Percentiles rank a stretch among this genome's conserved stretches.
Conservation (phyloP, 1,284 basidiomycete species). For the Amylostereum areolatum region DNA sequence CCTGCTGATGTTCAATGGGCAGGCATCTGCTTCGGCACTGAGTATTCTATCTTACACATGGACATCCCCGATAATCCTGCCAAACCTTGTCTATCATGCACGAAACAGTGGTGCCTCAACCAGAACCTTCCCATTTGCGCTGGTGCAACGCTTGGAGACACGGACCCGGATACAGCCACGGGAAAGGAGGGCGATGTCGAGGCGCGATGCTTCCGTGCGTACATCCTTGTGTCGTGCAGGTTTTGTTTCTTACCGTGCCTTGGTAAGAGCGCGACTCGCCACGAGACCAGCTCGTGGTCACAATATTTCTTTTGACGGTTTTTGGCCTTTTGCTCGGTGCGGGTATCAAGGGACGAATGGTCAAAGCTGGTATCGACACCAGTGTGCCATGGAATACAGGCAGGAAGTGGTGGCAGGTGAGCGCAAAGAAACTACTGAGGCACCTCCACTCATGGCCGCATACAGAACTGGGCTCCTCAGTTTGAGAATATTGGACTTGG, state of each 20-base stretch:
- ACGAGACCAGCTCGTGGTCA: constrained; percentile 86
- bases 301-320: constrained; percentile 81
- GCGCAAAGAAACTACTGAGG: constrained; percentile 16
- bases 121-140: constrained; percentile 85
- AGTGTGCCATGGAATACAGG: constrained; percentile 55
- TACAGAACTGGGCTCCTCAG: constrained; percentile 55
- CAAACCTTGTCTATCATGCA: constrained; percentile 89
- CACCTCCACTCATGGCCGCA: not conserved
- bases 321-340: constrained; percentile 80
- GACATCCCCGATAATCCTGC: constrained; percentile 76
- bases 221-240: constrained; percentile 14
- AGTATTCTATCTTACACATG: constrained; percentile 83
- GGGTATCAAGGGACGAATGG: constrained; percentile 75
- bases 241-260: not conserved
- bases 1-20: constrained; percentile 1
- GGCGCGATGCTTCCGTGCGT: constrained; percentile 91
- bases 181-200: constrained; percentile 97
- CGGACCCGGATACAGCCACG: constrained; percentile 87
- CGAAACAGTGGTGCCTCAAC: constrained; percentile 92
- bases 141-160: constrained; percentile 79
- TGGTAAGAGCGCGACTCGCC: constrained; percentile 76
- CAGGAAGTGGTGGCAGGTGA: constrained; percentile 76
- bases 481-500: constrained; percentile 43
- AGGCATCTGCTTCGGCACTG: constrained; percentile 89
- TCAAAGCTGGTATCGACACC: constrained; percentile 66